phyloP scores from a whole-genome alignment of 768 basidiomycete genomes.

The Pleurotus pulmonarius region DNA sequence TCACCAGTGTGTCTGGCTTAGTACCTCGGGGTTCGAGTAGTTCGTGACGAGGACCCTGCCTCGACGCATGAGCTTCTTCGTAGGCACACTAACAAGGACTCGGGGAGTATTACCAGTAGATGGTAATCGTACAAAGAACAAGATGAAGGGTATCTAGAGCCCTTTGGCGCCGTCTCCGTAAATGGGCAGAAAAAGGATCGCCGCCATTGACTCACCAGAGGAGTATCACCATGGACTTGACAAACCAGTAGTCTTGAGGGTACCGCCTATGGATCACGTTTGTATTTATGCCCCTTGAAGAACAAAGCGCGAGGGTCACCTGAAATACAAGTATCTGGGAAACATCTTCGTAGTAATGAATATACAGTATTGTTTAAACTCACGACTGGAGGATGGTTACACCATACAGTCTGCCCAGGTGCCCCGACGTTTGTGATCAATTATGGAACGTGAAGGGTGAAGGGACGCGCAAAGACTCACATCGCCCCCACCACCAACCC shows the following conservation, averaged over 20 bases:
- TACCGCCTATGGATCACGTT: conserved; percentile 26
- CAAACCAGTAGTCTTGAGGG: conserved; percentile 31
- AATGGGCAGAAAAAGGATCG: too few relatives aligned
- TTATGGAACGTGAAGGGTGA: not conserved
- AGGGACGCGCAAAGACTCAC: conserved; percentile 23
- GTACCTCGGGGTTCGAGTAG: conserved; percentile 32
- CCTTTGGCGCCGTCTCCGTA: conserved; percentile 15
- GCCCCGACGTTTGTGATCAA: conserved; percentile 2
- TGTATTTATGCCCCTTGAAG: not conserved
- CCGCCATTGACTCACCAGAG: conserved; percentile 23
- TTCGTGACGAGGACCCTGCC: conserved; percentile 46
- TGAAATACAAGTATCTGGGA: conserved; percentile 38
- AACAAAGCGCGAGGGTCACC: conserved; percentile 17
- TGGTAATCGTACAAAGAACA: conserved; percentile 36
- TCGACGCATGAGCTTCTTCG: not conserved
- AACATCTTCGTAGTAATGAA: not conserved
- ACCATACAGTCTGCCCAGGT: conserved; percentile 35
- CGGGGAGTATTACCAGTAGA: conserved; percentile 35
- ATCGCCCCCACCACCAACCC: conserved; percentile 40
- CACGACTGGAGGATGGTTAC: conserved; percentile 42
- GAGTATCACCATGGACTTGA: conserved; percentile 37
- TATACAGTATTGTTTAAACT: conserved; percentile 11
- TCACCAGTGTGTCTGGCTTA: conserved; percentile 38
- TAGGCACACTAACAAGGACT: too few relatives aligned
- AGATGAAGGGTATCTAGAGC: conserved; percentile 42